Evolutionary conservation across 23 red algal genomes (phyloP).

Genomic region (Cyanidiococcus yangmingshanensis): DNA sequence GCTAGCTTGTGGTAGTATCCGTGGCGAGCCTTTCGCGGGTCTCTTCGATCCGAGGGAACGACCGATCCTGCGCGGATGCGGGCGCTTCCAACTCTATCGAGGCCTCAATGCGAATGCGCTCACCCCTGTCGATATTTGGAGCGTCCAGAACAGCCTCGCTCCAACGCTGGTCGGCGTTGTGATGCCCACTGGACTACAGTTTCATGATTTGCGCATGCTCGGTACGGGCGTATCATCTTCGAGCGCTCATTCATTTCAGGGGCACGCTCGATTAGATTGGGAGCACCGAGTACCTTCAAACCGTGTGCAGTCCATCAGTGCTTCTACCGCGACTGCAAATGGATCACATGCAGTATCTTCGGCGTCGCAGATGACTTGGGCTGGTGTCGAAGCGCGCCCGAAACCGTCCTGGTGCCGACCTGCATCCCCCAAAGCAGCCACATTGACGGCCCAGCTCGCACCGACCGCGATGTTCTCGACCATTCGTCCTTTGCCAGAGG

Average conservation of each 20-base stretch:
- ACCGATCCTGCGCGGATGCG: background rate
- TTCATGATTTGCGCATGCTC: slow-evolving; percentile 4
- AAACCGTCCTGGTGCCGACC: too few species aligned
- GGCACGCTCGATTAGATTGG: too few species aligned
- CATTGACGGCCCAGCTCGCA: background rate
- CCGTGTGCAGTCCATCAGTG: too few species aligned
- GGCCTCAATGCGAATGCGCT: background rate
- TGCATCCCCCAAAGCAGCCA: too few species aligned
- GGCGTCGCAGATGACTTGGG: too few species aligned
- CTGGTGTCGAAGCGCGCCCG: too few species aligned
- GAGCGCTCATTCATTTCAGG: too few species aligned
- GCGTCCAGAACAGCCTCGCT: background rate
- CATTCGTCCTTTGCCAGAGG: background rate
- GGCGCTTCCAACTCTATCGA: background rate
- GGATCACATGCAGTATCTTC: too few species aligned
- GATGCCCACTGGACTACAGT: background rate
- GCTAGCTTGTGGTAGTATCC: background rate
- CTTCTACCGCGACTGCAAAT: too few species aligned
- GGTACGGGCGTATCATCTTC: too few species aligned
- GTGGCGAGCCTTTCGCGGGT: background rate
- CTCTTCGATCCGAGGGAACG: background rate
- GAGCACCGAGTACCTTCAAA: too few species aligned
- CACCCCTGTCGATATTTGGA: background rate
- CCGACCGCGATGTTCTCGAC: background rate
- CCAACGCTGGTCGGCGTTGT: background rate